Percentiles rank a stretch among this genome's conserved stretches.
Evolutionary conservation across 2,329 filamentous ascomycete species (phyloP).

Genomic region (Paradendryphiella salina): DNA sequence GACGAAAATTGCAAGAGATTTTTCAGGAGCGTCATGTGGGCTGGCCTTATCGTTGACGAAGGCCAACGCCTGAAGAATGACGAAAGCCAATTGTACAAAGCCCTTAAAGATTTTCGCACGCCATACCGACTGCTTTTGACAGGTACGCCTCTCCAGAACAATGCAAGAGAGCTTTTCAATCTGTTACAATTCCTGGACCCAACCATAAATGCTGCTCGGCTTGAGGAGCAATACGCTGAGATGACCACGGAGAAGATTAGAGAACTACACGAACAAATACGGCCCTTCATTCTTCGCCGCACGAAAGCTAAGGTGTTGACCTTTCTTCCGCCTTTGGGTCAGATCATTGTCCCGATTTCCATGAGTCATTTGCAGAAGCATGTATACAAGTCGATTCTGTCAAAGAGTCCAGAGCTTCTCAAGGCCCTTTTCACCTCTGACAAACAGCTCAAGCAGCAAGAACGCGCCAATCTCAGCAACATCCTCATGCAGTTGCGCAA

Average conservation of each 20-base stretch:
- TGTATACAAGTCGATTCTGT: constrained; percentile 89
- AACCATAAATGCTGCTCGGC: constrained; percentile 65
- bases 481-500: constrained; percentile 95
- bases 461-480: constrained; percentile 84
- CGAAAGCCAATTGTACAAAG: constrained; percentile 76
- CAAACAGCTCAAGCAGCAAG: constrained; percentile 62
- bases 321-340: constrained; percentile 88
- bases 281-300: constrained; percentile 70
- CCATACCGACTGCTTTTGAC: constrained; percentile 87
- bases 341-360: constrained; percentile 93
- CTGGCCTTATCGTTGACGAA: constrained; percentile 88
- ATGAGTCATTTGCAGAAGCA: constrained; percentile 95
- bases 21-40: constrained; percentile 77
- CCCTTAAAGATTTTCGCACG: constrained; percentile 71
- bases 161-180: constrained; percentile 92
- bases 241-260: constrained; percentile 81
- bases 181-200: constrained; percentile 91
- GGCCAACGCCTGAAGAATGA: constrained; percentile 96
- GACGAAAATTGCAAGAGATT: constrained; percentile 68
- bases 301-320: constrained; percentile 91
- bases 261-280: constrained; percentile 79
- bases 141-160: constrained; percentile 90
- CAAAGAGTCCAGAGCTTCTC: constrained; percentile 87
- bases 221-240: constrained; percentile 77
- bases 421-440: constrained; percentile 77